Evolutionary conservation across 192 early-diverging fungal species (phyloP).

Genomic region (Neocallimastix lanati): DNA sequence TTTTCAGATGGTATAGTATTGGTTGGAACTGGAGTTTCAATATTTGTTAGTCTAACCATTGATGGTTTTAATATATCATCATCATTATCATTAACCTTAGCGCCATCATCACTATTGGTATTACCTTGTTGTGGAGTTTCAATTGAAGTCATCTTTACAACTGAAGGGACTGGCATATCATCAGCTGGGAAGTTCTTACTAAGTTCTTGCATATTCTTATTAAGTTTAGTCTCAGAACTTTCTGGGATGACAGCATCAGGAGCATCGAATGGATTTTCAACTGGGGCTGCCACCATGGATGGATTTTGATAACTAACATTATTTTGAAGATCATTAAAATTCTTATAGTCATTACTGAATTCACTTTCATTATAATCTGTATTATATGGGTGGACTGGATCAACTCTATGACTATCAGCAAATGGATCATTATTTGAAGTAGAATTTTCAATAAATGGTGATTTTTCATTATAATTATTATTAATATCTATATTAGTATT

Average conservation of each 20-base stretch:
- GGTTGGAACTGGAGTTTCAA: neutral
- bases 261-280: neutral
- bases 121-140: neutral
- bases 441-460: too few relatives aligned
- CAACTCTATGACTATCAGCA: neutral
- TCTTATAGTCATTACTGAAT: too few relatives aligned
- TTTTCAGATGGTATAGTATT: neutral
- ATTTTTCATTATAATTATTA: too few relatives aligned
- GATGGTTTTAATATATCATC: neutral
- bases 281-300: too few relatives aligned
- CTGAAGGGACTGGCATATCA: neutral
- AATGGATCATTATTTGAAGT: too few relatives aligned
- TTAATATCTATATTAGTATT: too few relatives aligned
- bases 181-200: neutral
- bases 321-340: too few relatives aligned
- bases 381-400: neutral
- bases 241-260: neutral
- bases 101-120: neutral
- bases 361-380: neutral
- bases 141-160: neutral
- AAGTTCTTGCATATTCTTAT: neutral
- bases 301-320: too few relatives aligned
- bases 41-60: neutral
- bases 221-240: neutral
- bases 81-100: neutral